Evolutionary conservation across 176 grass and related monocot genomes (phyloP), one percentile per base, ranked within the genome.

Genomic region (Olyra latifolia): DNA sequence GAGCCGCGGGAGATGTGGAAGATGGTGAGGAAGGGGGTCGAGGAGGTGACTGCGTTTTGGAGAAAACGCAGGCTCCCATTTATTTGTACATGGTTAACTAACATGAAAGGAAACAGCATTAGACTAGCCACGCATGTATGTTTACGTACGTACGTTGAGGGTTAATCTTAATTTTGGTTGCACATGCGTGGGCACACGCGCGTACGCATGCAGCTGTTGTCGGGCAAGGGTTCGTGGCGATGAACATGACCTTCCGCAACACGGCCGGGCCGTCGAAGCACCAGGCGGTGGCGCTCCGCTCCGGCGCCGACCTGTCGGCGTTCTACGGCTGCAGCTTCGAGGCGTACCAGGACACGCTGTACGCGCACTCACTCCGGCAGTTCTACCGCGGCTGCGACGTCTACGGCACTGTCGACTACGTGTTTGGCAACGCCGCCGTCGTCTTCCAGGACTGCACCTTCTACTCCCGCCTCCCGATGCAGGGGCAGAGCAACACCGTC

Each of bases 371-470:
- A 14, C 87, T 94, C 66, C 83, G 92, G 0, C 92, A 94, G 70
- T 94, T 94, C 89, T 94, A 91, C 89, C 83, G 89, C 19, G 77
- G 79, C 23, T 94, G 92, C 83, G 83, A 89, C 73, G 46, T 94
- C 15, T 78, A 91, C 80, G 92, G 89, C 68, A 94, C 92, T 5
- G 92, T 94, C 5, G 92, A 94, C 83, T 91, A 91, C 80, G 79
- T 94, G 14, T 94, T 94, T 77, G 92, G 92, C 83, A 94, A 94
- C 80, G 89, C 92, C 25, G 92, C 92, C 10, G 92, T 89, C 14
- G 89, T 91, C 3, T 89, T 94, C 86, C 92, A 94, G 76, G 69
- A 27, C 77, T 94, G 92, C 89, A 76, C 58, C 80, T 81, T 94
- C 80, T 87, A 87, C 72, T 91, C 92, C 20, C 72, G 92, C 7